Conservation (phyloP, 2,329 filamentous ascomycete species). For the Epichloe scottii region DNA sequence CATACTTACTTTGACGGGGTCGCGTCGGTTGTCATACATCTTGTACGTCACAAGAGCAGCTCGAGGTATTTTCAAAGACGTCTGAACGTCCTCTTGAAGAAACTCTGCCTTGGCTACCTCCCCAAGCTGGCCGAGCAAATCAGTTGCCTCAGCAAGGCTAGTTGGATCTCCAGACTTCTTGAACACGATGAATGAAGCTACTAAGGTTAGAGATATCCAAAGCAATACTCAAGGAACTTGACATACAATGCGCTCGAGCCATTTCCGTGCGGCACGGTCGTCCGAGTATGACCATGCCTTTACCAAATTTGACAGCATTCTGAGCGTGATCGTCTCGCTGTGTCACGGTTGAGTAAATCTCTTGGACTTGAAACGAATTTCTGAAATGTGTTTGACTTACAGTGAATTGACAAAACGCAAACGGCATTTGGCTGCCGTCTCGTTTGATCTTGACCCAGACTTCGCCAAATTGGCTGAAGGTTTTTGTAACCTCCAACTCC, state of each 20-base stretch:
- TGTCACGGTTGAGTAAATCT: background rate
- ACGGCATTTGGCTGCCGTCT: conserved; percentile 45
- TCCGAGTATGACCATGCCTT: conserved; percentile 37
- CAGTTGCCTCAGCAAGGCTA: conserved; percentile 29
- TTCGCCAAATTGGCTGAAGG: conserved; percentile 41
- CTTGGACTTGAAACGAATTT: background rate
- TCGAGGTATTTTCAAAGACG: conserved; percentile 21
- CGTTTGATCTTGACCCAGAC: conserved; percentile 53
- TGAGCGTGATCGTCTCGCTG: conserved; percentile 38
- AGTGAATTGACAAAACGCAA: conserved; percentile 51
- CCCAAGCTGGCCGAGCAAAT: conserved; percentile 32
- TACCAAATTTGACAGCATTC: conserved; percentile 33
- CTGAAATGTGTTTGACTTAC: conserved; percentile 25
- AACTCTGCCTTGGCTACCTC: conserved; percentile 26
- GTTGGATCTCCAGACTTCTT: conserved; percentile 22
- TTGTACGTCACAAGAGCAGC: conserved; percentile 36
- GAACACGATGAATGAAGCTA: conserved; percentile 38
- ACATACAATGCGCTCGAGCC: conserved; percentile 48
- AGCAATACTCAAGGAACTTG: conserved; percentile 15
- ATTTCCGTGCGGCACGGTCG: conserved; percentile 48
- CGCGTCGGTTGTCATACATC: conserved; percentile 37
- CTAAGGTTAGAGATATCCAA: conserved; percentile 12
- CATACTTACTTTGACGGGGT: conserved; percentile 33
- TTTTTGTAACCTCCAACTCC: conserved; percentile 36
- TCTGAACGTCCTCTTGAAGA: conserved; percentile 21